Percentiles rank a stretch among this genome's conserved stretches.
phyloP scores from a whole-genome alignment of 1,139 yeast species.

The Protomyces inundatus region DNA sequence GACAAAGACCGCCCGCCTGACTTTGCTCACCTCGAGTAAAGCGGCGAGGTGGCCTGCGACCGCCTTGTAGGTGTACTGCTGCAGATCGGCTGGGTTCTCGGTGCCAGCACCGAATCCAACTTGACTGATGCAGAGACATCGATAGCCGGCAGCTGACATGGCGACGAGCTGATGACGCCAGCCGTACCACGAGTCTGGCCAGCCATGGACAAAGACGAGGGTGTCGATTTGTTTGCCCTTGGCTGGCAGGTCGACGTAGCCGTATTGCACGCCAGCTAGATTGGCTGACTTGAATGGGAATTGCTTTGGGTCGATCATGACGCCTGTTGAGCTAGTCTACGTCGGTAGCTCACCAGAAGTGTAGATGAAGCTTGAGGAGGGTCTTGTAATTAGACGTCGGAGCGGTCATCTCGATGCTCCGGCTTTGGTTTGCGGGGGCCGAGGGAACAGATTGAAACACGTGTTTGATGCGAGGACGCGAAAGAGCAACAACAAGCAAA shows the following conservation, averaged over 20 bases:
- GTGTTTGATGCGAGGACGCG: neutral
- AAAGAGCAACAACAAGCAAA: neutral
- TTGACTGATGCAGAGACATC: slow-evolving; percentile 17
- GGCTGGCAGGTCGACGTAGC: slow-evolving; percentile 17
- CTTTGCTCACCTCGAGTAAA: neutral
- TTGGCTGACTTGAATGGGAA: slow-evolving; percentile 14
- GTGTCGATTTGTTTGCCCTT: slow-evolving; percentile 12
- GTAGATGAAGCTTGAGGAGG: too few species aligned
- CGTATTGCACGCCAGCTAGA: slow-evolving; percentile 11
- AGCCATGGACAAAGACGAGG: slow-evolving; percentile 18
- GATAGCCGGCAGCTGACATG: slow-evolving; percentile 5
- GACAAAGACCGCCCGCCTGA: slow-evolving; percentile 7
- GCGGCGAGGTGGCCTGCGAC: slow-evolving; percentile 11
- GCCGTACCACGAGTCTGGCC: slow-evolving; percentile 26
- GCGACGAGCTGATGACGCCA: slow-evolving; percentile 19
- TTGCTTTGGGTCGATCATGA: slow-evolving; percentile 10
- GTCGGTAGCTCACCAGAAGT: too few species aligned
- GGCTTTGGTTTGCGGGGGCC: too few species aligned
- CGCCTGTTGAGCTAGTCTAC: neutral
- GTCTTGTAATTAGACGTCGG: too few species aligned
- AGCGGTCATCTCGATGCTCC: too few species aligned
- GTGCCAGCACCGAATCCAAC: slow-evolving; percentile 24
- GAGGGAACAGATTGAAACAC: neutral
- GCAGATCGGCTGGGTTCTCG: slow-evolving; percentile 2
- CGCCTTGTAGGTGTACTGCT: slow-evolving; percentile 12